phyloP scores from a whole-genome alignment of 108 stramenopile species.

The Conticribra guillardii region DNA sequence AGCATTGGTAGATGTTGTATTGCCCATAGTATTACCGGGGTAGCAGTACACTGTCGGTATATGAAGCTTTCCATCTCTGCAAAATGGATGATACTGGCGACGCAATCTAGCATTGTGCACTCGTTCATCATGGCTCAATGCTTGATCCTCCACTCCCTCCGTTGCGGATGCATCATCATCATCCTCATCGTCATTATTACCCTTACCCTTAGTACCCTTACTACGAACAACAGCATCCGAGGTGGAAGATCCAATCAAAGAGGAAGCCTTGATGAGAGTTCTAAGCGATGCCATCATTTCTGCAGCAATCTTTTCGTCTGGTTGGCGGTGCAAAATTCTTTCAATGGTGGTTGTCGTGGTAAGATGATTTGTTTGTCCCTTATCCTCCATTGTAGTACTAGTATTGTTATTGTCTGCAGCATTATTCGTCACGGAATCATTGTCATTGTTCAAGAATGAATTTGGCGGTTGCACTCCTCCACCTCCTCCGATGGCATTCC shows the following conservation, averaged over 20 bases:
- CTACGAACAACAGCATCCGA: not conserved
- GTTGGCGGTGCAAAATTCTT: slow-evolving; percentile 43
- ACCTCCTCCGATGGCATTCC: too few relatives aligned
- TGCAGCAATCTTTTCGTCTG: slow-evolving; percentile 51
- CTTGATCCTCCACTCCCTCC: not conserved
- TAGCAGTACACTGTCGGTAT: slow-evolving; percentile 27
- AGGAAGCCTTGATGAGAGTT: slow-evolving; percentile 39
- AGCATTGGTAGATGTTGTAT: too few relatives aligned
- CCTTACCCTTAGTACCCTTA: slow-evolving; percentile 5
- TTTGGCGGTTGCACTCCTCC: too few relatives aligned
- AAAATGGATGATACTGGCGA: slow-evolving; percentile 34
- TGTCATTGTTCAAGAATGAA: too few relatives aligned
- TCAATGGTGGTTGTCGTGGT: slow-evolving; percentile 6
- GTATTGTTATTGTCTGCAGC: not conserved
- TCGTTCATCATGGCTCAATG: slow-evolving; percentile 15
- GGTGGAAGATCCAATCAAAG: slow-evolving; percentile 5
- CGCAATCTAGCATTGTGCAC: slow-evolving; percentile 1
- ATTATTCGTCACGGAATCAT: too few relatives aligned
- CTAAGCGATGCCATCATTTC: slow-evolving; percentile 55
- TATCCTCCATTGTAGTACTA: not conserved
- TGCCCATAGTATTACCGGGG: too few relatives aligned
- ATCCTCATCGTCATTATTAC: not conserved
- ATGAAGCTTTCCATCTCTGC: slow-evolving; percentile 25
- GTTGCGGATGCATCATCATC: not conserved
- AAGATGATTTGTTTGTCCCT: not conserved